Evolutionary conservation across 1,284 basidiomycete species (phyloP), one percentile per base, ranked within the genome.

Genomic region (Takashimella koratensis): DNA sequence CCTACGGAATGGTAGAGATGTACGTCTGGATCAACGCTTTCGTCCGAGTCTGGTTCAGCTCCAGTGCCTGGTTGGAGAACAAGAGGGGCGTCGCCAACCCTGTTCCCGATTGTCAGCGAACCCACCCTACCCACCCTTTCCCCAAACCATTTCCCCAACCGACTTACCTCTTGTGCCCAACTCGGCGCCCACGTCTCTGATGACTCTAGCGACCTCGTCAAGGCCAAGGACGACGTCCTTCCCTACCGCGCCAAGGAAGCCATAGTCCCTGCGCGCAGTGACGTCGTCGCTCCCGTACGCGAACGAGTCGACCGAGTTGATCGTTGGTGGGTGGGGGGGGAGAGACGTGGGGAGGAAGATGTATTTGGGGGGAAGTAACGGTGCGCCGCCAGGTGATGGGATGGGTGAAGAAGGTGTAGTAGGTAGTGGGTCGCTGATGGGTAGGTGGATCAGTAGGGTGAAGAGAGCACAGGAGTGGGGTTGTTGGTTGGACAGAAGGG

Each of bases 41-140:
- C 61, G 90, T 84, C 41, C 84, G 82, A 22, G 82, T 78, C 5
- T 84, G 79, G 40, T 84, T 86, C 43, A 93, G 80, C 66, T 94
- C 90, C 54, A 95, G 83, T 21, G 90, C 90, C 62, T 87, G 84
- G 25, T 84, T 85, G 24, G 87, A 88, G 78, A 95, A 93, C 57
- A 95, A 84, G 75, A 94, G 85, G 12, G 91, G 91, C 2, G 89
- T 91, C 24, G 86, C 86, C 56, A 94, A 81, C 47, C 86, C 89
- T 81, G 54, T 3, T 5, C 5, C 20, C 24, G 26, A 45, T 49
- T 25, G 49, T 49, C 52, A 36, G 39, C 49, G 49, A 21, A 12
- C 22, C 22, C 26, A 20, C 42, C 47, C 10, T n/a, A n/a, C 11
- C 16, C 30, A 36, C 30, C 16, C 30, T 22, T 16, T 21, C 8